Evolutionary conservation across 768 basidiomycete genomes (phyloP).

Genomic region (Suillus discolor): DNA sequence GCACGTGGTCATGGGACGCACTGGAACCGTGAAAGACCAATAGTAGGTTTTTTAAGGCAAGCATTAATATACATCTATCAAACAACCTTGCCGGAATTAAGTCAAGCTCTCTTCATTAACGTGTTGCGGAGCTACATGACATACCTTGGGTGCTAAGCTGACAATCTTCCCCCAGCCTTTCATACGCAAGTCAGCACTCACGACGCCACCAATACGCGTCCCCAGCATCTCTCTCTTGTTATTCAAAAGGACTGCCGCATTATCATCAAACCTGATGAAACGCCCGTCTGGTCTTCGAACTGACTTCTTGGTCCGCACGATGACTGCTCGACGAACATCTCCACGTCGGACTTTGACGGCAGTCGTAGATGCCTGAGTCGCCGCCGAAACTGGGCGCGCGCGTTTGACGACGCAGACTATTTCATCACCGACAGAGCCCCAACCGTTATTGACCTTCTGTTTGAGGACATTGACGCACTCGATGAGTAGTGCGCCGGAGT

Average conservation of each 20-base stretch:
- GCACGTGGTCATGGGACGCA: not conserved
- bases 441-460: conserved; percentile 93
- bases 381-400: conserved; percentile 78
- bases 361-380: conserved; percentile 66
- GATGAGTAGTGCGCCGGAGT: conserved; percentile 91
- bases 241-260: conserved; percentile 91
- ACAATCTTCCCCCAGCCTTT: conserved; percentile 96
- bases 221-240: conserved; percentile 96
- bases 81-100: conserved; percentile 3
- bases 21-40: not conserved
- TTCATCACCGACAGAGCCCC: conserved; percentile 92
- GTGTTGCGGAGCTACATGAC: conserved; percentile 30
- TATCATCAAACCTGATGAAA: conserved; percentile 91
- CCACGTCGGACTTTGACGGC: conserved; percentile 91
- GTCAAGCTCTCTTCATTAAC: not conserved
- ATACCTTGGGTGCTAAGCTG: conserved; percentile 87
- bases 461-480: conserved; percentile 98
- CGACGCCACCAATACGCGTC: conserved; percentile 91
- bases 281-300: conserved; percentile 88
- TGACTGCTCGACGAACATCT: conserved; percentile 93
- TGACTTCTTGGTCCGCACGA: conserved; percentile 89
- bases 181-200: conserved; percentile 87
- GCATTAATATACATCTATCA: conserved; percentile 4
- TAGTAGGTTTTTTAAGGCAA: not conserved
- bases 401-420: conserved; percentile 94